Evolutionary conservation across 2,329 filamentous ascomycete genomes (phyloP), one percentile per base, ranked within the genome.

Genomic region (Tolypocladium sp.): DNA sequence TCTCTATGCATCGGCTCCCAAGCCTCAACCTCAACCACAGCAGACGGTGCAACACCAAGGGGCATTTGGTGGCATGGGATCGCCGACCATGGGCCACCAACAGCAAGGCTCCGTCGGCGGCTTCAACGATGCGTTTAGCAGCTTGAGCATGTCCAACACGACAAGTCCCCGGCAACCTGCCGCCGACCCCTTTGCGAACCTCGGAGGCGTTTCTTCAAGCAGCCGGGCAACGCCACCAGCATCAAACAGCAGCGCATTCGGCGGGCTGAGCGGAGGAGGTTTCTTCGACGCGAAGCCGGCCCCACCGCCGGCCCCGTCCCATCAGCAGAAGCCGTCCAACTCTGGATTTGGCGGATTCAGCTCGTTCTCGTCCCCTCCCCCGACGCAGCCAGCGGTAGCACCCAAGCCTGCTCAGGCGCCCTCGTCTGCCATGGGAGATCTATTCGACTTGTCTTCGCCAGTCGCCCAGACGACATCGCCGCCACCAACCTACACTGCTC

Each of bases 1-100:
- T 9, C 82, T 99, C 20, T 99, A 99, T 71, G 91, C 92, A 13
- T 89, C 91, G 9, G 85, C 85, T 6, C 89, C 92, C 1, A 89
- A 91, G 69, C 86, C 90, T n/a, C 88, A 90, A 66, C 79, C 84
- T 33, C 78, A 74, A 58, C 75, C 72, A 12, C 75, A 80, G 27
- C 65, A 68, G 49, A 76, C 80, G 37, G 86, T 89, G 70, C 77
- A 79, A 41, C 80, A 82, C 15, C 81, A 81, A 44, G 79, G 81
- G 35, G 86, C 87, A 0, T 90, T 92, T 67, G 85, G 88, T 22
- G 83, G 84, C 57, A 82, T 91, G 77, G 76, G 80, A 57, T 84
- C 88, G 3, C 83, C 87, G 44, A 74, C 76, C 12, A 69, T 72
- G 57, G 75, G 75, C 61, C 79, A 83, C 58, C 79, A 80, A 55